Percentiles rank a stretch among this genome's conserved stretches.
These are phyloP conservation scores for Platismatia glauca DNA, from an alignment of 495 filamentous ascomycete genomes.

Conservation along the genomic window DNA sequence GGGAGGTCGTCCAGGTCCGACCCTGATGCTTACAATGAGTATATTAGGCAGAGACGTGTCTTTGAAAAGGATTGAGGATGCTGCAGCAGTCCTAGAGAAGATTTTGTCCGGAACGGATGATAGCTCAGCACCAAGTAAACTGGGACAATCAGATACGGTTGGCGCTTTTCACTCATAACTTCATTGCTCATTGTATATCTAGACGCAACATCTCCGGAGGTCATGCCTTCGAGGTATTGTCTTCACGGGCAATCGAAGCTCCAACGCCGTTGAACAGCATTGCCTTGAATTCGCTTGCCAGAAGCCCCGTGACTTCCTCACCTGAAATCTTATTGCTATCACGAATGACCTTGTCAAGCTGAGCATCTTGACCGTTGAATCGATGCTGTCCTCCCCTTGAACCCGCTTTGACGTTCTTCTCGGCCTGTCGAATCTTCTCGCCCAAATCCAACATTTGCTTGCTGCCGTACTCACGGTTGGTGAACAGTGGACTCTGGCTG, in stretches of 20 bases:
- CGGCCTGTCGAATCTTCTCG: constrained; percentile 62
- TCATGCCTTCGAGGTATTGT: background rate
- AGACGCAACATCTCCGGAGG: background rate
- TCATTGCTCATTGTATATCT: background rate
- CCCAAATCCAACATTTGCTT: constrained; percentile 87
- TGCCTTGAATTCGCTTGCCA: constrained; percentile 76
- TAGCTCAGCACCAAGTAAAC: background rate
- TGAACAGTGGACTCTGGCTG: constrained; percentile 87
- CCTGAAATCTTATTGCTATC: constrained; percentile 73
- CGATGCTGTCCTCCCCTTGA: constrained; percentile 26
- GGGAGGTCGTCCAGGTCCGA: constrained; percentile 49
- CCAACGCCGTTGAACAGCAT: constrained; percentile 69
- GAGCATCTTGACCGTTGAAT: constrained; percentile 40
- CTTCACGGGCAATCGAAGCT: constrained; percentile 6
- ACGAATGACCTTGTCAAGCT: constrained; percentile 70
- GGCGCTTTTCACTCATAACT: background rate
- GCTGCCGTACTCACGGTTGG: constrained; percentile 85
- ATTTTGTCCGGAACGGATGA: background rate
- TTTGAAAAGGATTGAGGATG: constrained; percentile 45
- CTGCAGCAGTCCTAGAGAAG: constrained; percentile 20
- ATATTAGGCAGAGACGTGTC: constrained; percentile 56
- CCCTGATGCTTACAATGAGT: constrained; percentile 48
- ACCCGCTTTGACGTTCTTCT: constrained; percentile 35
- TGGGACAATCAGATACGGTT: background rate
- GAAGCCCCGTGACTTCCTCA: constrained; percentile 77